Evolutionary conservation across 2,329 filamentous ascomycete genomes (phyloP).

Genomic region (Sphaerulina musiva): DNA sequence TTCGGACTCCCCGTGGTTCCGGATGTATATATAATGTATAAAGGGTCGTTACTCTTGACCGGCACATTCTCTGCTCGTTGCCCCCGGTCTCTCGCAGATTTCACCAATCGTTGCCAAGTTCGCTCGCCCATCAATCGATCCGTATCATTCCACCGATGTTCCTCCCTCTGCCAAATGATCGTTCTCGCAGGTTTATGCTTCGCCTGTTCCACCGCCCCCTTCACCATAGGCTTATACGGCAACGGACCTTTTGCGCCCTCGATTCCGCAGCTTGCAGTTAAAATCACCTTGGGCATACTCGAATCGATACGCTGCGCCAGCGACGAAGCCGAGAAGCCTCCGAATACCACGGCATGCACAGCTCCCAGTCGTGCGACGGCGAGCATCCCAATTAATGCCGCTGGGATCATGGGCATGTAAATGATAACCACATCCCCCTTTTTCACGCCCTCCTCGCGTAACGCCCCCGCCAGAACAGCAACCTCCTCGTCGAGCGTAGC

Average conservation of each 20-base stretch:
- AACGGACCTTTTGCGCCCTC: conserved; percentile 76
- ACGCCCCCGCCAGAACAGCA: conserved; percentile 70
- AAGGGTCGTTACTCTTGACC: conserved; percentile 65
- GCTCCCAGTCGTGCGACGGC: conserved; percentile 76
- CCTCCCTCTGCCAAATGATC: conserved; percentile 77
- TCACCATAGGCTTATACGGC: conserved; percentile 69
- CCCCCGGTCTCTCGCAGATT: conserved; percentile 61
- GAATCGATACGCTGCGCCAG: conserved; percentile 85
- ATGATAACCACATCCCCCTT: conserved; percentile 83
- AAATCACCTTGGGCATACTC: conserved; percentile 64
- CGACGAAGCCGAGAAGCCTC: conserved; percentile 75
- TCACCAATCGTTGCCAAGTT: conserved; percentile 71
- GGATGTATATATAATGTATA: conserved; percentile 90
- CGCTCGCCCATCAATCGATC: conserved; percentile 61
- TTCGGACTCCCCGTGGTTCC: conserved; percentile 55
- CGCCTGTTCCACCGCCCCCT: conserved; percentile 63
- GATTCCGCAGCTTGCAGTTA: conserved; percentile 89
- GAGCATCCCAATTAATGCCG: conserved; percentile 77
- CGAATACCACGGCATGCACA: conserved; percentile 87
- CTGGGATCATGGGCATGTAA: conserved; percentile 97
- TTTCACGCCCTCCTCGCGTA: conserved; percentile 73
- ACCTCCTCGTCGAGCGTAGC: conserved; percentile 69
- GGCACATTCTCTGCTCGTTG: conserved; percentile 69
- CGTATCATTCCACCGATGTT: conserved; percentile 67
- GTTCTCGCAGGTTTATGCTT: conserved; percentile 64